Evolutionary conservation across 805 yeast genomes (phyloP), one percentile per base, ranked within the genome.

Genomic region (Maudiozyma turicensis): DNA sequence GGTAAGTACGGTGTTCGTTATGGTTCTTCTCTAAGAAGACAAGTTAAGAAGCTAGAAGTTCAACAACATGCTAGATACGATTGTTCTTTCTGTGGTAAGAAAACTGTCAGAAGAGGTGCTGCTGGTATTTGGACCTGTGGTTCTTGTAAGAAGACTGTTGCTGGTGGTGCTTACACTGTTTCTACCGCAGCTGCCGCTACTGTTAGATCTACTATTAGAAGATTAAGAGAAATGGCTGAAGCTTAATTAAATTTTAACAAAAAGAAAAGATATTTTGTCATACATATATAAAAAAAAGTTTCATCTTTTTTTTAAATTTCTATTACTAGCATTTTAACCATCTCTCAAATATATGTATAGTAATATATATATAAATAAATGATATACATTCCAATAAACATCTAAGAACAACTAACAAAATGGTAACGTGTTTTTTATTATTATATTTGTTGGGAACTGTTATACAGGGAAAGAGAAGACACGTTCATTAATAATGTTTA

Each of bases 1-100:
- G 99, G 99, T 84, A 95, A 95, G 82, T 93, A 88, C 84, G 99
- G 99, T 88, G 97, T 93, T 80, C 90, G 99, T 84, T 93, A 93
- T 82, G 96, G 99, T 90, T 91, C 99, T 69, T 95, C 99, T 61
- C 82, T 93, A 77, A 91, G 99, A 86, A 88, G 98, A 80, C 97
- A 89, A 79, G 86, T 95, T 82, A 90, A 90, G 85, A 93, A 93
- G 82, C 81, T 93, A 77, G 99, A 95, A 81, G 84, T 88, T 70
- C 97, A 89, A 78, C 97, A 90, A 76, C 99, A 91, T 78, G 86
- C 99, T 69, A 87, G 86, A 74, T 93, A 95, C 85, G 95, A 87
- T 76, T 93, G 98, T 77, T 82, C 99, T 58, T 93, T 93, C 97
- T 91, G 98, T 80, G 99, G 99, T 77, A 93, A 93, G 86, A 87